These are phyloP conservation scores for Salinomyces thailandicus DNA, from an alignment of 2,329 filamentous ascomycete genomes.

Conservation along the genomic window DNA sequence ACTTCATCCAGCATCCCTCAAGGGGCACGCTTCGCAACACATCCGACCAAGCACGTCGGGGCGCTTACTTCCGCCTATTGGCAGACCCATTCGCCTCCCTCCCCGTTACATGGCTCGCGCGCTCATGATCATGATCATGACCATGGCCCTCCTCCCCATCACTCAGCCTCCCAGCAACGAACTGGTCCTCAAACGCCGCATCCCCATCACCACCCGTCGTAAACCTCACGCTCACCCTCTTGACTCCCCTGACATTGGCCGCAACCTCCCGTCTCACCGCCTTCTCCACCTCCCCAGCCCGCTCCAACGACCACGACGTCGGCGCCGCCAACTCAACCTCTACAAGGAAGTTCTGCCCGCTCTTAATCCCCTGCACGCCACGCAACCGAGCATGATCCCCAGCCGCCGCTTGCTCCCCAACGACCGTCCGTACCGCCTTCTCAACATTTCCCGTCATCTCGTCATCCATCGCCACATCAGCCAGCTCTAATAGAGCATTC, in stretches of 20 bases:
- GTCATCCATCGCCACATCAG: conserved; percentile 78
- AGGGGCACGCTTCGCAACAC: too few relatives aligned
- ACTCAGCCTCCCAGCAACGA: conserved; percentile 24
- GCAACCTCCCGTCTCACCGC: conserved; percentile 62
- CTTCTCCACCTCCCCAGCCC: conserved; percentile 61
- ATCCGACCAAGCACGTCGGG: too few relatives aligned
- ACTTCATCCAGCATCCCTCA: too few relatives aligned
- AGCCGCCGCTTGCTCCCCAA: conserved; percentile 29
- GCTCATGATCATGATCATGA: conserved; percentile 11
- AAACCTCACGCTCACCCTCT: conserved; percentile 75
- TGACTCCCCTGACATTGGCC: conserved; percentile 68
- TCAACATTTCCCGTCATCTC: conserved; percentile 67
- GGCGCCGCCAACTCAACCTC: conserved; percentile 81
- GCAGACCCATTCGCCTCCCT: conserved; percentile 9
- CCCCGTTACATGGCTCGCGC: conserved; percentile 4
- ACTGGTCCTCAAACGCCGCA: conserved; percentile 59
- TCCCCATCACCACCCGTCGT: conserved; percentile 44
- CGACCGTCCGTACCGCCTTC: conserved; percentile 51
- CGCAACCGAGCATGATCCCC: conserved; percentile 52
- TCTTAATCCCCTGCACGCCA: conserved; percentile 82
- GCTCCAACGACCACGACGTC: conserved; percentile 61
- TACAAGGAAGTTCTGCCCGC: conserved; percentile 89
- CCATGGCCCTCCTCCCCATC: conserved; percentile 17
- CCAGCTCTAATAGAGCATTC: conserved; percentile 72
- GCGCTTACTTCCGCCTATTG: conserved; percentile 15